A percentile compares a stretch with the other conserved stretches of the same genome.
phyloP scores from a whole-genome alignment of 208 protist genomes.

The Acanthamoeba healyi region DNA sequence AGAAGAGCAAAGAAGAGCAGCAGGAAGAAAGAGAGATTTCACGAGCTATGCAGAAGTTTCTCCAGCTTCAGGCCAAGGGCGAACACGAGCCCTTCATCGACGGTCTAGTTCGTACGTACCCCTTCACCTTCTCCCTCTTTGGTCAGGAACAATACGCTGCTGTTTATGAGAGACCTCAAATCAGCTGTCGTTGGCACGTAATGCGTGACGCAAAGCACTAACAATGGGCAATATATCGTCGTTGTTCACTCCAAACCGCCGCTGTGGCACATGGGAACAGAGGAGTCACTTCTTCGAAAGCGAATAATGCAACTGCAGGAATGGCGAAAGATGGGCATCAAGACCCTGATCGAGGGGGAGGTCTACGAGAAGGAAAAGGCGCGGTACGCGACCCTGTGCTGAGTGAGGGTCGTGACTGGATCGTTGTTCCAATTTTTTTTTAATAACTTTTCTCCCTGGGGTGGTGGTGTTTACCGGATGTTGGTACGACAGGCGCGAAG shows the following conservation, averaged over 20 bases:
- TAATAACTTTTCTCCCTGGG: not conserved
- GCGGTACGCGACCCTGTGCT: no score
- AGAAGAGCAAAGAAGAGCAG: not conserved
- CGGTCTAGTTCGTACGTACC: constrained; percentile 22
- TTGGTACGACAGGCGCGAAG: not conserved
- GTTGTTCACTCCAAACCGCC: no score
- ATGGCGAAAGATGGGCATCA: constrained; percentile 46
- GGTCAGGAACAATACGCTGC: not conserved
- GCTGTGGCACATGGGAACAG: no score
- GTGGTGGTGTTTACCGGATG: no score
- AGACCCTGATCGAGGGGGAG: constrained; percentile 26
- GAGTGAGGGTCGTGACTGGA: no score
- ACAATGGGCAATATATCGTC: no score
- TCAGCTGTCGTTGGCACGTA: not conserved
- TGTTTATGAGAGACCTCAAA: not conserved
- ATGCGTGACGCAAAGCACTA: no score
- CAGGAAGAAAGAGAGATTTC: constrained; percentile 26
- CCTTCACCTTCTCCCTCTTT: not conserved
- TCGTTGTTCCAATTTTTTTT: not conserved
- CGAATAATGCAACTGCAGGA: constrained; percentile 62
- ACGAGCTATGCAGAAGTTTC: constrained; percentile 23
- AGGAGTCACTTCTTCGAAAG: constrained; percentile 16
- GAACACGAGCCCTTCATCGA: constrained; percentile 20
- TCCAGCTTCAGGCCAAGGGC: not conserved
- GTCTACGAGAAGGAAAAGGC: constrained; percentile 39